phyloP scores from a whole-genome alignment of 75 land plant genomes.

The Azolla pinnata region DNA sequence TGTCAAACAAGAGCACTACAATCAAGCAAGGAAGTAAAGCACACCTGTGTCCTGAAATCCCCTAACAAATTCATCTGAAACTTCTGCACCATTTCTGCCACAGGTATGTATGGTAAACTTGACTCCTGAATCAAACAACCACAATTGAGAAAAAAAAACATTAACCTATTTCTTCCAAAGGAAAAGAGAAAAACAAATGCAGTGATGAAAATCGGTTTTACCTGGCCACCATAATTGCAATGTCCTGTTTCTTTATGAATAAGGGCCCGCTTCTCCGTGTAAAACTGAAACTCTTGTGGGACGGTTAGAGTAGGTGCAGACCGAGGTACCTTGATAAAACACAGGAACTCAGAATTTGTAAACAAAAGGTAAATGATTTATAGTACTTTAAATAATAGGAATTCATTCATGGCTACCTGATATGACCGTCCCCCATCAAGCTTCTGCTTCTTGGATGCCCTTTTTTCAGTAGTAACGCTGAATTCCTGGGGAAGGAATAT shows the following conservation, averaged over 20 bases:
- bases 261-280: slow-evolving; percentile 4
- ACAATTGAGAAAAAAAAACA: neutral
- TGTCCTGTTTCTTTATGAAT: slow-evolving; percentile 2
- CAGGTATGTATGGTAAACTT: slow-evolving; percentile 50
- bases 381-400: neutral
- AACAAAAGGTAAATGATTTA: slow-evolving; percentile 1
- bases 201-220: too few species aligned
- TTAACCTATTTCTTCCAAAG: neutral
- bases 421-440: slow-evolving; percentile 53
- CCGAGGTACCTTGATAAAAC: neutral
- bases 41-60: neutral
- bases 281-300: slow-evolving; percentile 4
- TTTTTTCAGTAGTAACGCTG: slow-evolving; percentile 8
- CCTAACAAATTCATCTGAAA: slow-evolving; percentile 33
- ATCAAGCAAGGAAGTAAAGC: too few species aligned
- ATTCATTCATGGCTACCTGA: slow-evolving; percentile 16
- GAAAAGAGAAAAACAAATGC: too few species aligned
- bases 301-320: neutral
- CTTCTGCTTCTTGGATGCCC: slow-evolving; percentile 66
- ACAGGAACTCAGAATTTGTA: neutral
- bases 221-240: neutral
- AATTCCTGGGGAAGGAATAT: neutral
- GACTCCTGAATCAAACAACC: neutral
- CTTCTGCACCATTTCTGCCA: slow-evolving; percentile 73
- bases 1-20: too few species aligned